phyloP scores from a whole-genome alignment of 2,329 filamentous ascomycete species.

The Clarireedia sp. region DNA sequence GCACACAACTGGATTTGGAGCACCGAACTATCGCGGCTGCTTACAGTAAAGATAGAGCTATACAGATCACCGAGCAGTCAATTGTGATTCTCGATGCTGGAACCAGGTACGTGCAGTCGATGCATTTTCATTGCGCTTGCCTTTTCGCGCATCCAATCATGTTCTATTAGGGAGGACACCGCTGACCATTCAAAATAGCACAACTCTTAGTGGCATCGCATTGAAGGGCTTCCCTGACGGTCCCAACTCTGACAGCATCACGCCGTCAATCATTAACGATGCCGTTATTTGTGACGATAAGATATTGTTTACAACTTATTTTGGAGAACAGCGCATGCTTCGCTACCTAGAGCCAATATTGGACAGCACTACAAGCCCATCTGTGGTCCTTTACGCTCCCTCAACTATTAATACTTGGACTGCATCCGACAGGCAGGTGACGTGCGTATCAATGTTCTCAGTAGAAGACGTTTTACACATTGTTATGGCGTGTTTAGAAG shows the following conservation, averaged over 20 bases:
- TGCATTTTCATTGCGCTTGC: background rate
- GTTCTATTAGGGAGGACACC: no score
- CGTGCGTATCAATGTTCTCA: no score
- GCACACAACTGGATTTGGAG: conserved; percentile 42
- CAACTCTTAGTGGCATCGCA: background rate
- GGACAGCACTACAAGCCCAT: background rate
- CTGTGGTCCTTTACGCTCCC: background rate
- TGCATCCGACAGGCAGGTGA: background rate
- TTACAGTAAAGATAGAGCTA: conserved; percentile 30
- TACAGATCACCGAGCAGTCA: conserved; percentile 47
- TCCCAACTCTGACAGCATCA: conserved; percentile 11
- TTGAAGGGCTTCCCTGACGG: conserved; percentile 8
- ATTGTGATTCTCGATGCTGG: conserved; percentile 19
- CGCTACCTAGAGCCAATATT: background rate
- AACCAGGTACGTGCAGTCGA: conserved; percentile 14
- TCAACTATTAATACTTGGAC: background rate
- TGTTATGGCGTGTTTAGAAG: no score
- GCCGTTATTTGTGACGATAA: conserved; percentile 19
- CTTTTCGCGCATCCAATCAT: background rate
- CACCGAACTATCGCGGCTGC: conserved; percentile 44
- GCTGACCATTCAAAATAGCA: background rate
- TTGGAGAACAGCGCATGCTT: conserved; percentile 8
- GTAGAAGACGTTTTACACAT: no score
- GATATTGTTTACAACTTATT: conserved; percentile 21
- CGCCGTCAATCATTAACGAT: conserved; percentile 14